A percentile compares a stretch with the other conserved stretches of the same genome.
Evolutionary conservation across 345 rosid species (phyloP).

Genomic region (Hypericum perforatum): DNA sequence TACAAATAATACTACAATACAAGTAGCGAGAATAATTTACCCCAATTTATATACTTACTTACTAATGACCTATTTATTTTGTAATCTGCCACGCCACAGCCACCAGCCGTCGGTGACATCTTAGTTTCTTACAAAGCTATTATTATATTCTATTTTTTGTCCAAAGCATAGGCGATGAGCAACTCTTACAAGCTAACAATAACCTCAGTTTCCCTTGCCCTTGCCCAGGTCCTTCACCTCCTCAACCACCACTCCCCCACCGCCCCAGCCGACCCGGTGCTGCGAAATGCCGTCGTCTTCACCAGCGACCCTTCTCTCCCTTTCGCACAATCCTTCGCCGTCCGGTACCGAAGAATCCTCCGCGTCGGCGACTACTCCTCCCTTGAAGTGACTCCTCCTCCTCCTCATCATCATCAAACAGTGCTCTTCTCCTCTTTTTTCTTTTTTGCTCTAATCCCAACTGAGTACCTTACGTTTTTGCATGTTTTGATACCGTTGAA

Average conservation of each 20-base stretch:
- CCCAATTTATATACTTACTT: no score
- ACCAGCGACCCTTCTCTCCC: constrained; percentile 57
- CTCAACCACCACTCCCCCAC: no score
- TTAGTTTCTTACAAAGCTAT: no score
- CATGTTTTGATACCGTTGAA: neutral
- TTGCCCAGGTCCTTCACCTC: no score
- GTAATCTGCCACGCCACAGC: no score
- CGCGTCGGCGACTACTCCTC: constrained; percentile 57
- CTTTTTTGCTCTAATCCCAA: neutral
- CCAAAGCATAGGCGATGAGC: neutral
- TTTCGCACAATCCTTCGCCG: constrained; percentile 73
- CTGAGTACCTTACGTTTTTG: neutral
- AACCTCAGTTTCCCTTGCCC: no score
- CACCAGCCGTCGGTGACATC: no score
- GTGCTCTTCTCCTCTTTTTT: neutral
- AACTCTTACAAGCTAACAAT: no score
- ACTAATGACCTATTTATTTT: no score
- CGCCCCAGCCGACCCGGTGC: constrained; percentile 46
- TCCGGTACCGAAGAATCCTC: constrained; percentile 58
- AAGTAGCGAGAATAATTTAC: no score
- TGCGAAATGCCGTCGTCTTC: constrained; percentile 66
- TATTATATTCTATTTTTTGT: no score
- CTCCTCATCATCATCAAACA: neutral
- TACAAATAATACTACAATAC: no score
- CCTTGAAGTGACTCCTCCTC: constrained; percentile 50